Conservation (phyloP, 257 asterid genomes). For the Vinca minor region DNA sequence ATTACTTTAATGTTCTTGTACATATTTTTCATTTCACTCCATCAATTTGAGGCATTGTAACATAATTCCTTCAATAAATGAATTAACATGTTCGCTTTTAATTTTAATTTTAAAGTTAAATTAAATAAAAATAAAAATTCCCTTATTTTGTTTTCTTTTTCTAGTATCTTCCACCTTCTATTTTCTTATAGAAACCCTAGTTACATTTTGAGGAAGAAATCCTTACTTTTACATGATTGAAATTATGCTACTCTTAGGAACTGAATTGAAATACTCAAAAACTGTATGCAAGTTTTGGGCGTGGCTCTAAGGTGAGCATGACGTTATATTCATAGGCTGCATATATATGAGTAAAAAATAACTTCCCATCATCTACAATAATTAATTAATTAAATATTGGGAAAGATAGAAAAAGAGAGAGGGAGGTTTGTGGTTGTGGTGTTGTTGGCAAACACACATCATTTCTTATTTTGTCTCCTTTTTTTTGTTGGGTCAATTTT, state of each 20-base stretch:
- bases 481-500: slow-evolving; percentile 12
- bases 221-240: too few species aligned
- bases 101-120: too few species aligned
- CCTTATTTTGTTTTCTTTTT: too few species aligned
- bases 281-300: not conserved
- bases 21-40: too few species aligned
- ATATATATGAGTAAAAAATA: not conserved
- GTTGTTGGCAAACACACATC: slow-evolving; percentile 54
- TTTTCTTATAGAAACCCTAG: too few species aligned
- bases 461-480: slow-evolving; percentile 53
- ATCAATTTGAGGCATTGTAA: too few species aligned
- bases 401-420: not conserved
- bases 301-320: slow-evolving; percentile 12
- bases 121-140: too few species aligned
- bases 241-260: not conserved
- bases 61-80: too few species aligned
- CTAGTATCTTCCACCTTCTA: too few species aligned
- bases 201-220: too few species aligned
- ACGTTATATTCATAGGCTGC: not conserved
- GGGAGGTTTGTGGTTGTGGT: slow-evolving; percentile 5
- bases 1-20: too few species aligned
- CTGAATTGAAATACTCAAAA: not conserved
- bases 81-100: too few species aligned
- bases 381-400: not conserved
- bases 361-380: not conserved